phyloP scores from a whole-genome alignment of 2,329 filamentous ascomycete genomes.

The Fusarium illudens region DNA sequence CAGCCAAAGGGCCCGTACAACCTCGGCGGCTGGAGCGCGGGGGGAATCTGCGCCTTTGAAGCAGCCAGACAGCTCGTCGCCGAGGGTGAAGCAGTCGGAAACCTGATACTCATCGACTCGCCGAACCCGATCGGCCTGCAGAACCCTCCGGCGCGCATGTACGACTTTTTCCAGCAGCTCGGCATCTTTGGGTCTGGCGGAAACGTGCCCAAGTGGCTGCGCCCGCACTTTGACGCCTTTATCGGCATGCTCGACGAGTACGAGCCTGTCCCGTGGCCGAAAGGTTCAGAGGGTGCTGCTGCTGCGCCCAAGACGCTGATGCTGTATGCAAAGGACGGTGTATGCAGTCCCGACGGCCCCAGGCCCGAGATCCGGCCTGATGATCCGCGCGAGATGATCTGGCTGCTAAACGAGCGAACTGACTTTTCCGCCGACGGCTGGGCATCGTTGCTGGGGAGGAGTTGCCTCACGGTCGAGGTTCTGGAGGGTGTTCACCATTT shows the following conservation, averaged over 20 bases:
- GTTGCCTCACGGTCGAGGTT: conserved; percentile 19
- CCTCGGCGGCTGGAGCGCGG: conserved; percentile 79
- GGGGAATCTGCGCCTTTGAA: conserved; percentile 76
- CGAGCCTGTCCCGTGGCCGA: conserved; percentile 69
- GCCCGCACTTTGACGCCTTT: conserved; percentile 75
- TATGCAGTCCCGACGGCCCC: conserved; percentile 72
- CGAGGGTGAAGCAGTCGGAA: conserved; percentile 64
- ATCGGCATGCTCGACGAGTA: conserved; percentile 75
- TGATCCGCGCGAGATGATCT: conserved; percentile 71
- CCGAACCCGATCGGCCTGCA: conserved; percentile 74
- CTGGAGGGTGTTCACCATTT: conserved; percentile 29
- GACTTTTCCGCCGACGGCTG: conserved; percentile 61
- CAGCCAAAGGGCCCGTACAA: conserved; percentile 74
- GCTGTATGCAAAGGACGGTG: conserved; percentile 78
- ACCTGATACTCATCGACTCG: conserved; percentile 71
- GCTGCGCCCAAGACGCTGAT: conserved; percentile 69
- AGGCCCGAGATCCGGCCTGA: conserved; percentile 54
- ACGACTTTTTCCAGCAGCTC: conserved; percentile 76
- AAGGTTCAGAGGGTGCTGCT: conserved; percentile 57
- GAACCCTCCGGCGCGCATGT: conserved; percentile 68
- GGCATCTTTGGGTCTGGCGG: conserved; percentile 72
- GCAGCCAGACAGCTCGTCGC: conserved; percentile 68
- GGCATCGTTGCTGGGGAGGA: conserved; percentile 24
- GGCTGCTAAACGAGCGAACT: conserved; percentile 76
- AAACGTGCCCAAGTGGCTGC: conserved; percentile 77